Conservation (phyloP, 176 grass and related monocot genomes). For the Neostapfia colusana region DNA sequence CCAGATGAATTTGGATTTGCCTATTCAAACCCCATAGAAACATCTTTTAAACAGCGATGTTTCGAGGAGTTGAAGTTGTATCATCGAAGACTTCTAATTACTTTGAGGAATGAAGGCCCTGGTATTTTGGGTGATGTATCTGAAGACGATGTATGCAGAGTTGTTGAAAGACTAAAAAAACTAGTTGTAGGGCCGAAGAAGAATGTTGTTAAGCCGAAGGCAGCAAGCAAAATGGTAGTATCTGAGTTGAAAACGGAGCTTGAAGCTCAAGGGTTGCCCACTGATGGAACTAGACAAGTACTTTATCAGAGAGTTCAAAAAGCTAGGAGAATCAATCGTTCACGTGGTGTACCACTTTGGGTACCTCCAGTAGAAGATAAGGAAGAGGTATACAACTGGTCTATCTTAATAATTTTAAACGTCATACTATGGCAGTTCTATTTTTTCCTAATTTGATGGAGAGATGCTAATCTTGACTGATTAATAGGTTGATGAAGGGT, state of each 20-base stretch:
- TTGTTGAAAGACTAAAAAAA: constrained; percentile 72
- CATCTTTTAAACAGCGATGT: constrained; percentile 83
- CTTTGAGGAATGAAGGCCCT: constrained; percentile 85
- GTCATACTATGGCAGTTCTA: constrained; percentile 9
- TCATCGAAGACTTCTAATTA: constrained; percentile 69
- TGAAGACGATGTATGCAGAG: constrained; percentile 69
- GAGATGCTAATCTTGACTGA: constrained; percentile 13
- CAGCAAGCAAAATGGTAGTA: constrained; percentile 99
- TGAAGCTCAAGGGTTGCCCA: constrained; percentile 92
- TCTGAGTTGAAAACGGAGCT: constrained; percentile 89
- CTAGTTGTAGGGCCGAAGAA: constrained; percentile 69
- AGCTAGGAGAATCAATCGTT: constrained; percentile 95
- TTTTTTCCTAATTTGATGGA: constrained; percentile 20
- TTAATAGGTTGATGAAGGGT: constrained; percentile 76
- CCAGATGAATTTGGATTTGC: constrained; percentile 94
- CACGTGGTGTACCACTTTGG: constrained; percentile 92
- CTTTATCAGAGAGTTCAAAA: constrained; percentile 98
- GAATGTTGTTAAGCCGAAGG: constrained; percentile 86
- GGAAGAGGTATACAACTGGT: constrained; percentile 60
- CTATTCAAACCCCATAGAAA: constrained; percentile 84
- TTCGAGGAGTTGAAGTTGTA: constrained; percentile 83
- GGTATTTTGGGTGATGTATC: constrained; percentile 81
- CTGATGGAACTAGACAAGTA: constrained; percentile 89
- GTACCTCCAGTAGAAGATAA: constrained; percentile 87
- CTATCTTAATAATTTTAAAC: constrained; percentile 24